Evolutionary conservation across 2,329 filamentous ascomycete species (phyloP), one percentile per base, ranked within the genome.

Genomic region (Westerdykella aurantiaca): DNA sequence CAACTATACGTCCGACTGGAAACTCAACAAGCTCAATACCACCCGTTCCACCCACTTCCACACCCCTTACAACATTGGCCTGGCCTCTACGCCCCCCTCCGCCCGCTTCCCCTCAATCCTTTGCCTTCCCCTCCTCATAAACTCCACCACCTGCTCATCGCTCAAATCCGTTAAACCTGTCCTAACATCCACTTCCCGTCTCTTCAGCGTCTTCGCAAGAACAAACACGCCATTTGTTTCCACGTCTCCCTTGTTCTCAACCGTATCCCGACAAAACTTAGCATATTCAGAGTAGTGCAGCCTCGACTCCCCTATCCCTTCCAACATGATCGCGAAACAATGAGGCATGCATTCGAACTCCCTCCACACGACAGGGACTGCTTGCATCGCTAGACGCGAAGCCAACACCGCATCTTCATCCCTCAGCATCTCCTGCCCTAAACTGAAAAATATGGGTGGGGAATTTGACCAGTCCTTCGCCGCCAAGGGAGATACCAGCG

Each of bases 321-420:
- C 69, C 4, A 75, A 46, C 43, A 75, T 46, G 66, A 73, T 66
- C 0, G 58, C 65, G 51, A 76, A 91, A 53, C 79, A 81, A 66
- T 90, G 86, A 42, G 87, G 85, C 86, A 91, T 91, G 3, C 80
- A 83, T 62, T 89, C 82, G 60, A 82, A 93, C 66, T 88, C 79
- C 60, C 86, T 80, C 56, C 82, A 85, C 3, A 79, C 72, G 0
- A 90, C 78, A 0, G 57, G 58, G 0, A 83, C 82, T 5, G 78
- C 80, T 37, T 85, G 78, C 6, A 56, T 50, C 13, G 71, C 71
- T 10, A 86, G 71, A 33, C 75, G 73, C 34, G 69, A 66, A 0
- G 82, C 84, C 2, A 87, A 59, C 41, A 79, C 79, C 50, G 74
- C 75, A 47, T 74, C 75, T 63, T 89, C 85, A 61, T 88, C 85